These are phyloP conservation scores for Lodderomyces parapsilosis DNA, from an alignment of 1,139 yeast species.

Conservation along the genomic window DNA sequence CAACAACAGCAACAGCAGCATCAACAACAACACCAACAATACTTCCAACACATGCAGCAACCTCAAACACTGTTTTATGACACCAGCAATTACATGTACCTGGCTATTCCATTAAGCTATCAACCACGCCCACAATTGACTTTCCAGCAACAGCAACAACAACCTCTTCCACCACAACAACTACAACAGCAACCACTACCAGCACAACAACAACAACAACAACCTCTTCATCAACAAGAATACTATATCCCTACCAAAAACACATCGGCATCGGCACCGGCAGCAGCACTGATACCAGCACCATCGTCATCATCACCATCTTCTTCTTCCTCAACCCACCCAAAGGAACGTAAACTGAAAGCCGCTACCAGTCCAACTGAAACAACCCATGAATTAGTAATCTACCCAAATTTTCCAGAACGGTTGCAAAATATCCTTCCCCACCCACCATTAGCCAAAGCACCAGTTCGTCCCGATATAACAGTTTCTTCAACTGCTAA, in stretches of 20 bases:
- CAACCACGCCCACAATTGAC: conserved; percentile 9
- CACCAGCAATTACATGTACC: conserved; percentile 3
- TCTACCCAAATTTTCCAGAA: conserved; percentile 17
- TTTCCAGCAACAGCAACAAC: conserved; percentile 9
- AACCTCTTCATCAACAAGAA: conserved; percentile 6
- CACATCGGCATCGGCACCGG: too few species aligned
- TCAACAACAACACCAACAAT: conserved; percentile 10
- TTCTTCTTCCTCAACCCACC: background rate
- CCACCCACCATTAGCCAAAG: conserved; percentile 35
- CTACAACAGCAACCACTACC: conserved; percentile 8
- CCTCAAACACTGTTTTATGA: conserved; percentile 6
- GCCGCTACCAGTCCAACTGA: conserved; percentile 4
- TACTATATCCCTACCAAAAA: background rate
- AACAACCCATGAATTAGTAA: conserved; percentile 7
- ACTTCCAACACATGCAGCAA: conserved; percentile 7
- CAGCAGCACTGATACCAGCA: too few species aligned
- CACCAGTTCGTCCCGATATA: conserved; percentile 32
- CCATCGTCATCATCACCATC: conserved; percentile 10
- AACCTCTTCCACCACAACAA: conserved; percentile 8
- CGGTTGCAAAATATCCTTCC: conserved; percentile 29
- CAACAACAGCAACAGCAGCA: conserved; percentile 13
- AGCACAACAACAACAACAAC: conserved; percentile 10
- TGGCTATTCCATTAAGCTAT: conserved; percentile 3
- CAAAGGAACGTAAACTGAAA: conserved; percentile 1
- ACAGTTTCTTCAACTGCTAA: conserved; percentile 34